A percentile compares a stretch with the other conserved stretches of the same genome.
phyloP scores from a whole-genome alignment of 2,329 filamentous ascomycete species.

The Cladosporium sp. region DNA sequence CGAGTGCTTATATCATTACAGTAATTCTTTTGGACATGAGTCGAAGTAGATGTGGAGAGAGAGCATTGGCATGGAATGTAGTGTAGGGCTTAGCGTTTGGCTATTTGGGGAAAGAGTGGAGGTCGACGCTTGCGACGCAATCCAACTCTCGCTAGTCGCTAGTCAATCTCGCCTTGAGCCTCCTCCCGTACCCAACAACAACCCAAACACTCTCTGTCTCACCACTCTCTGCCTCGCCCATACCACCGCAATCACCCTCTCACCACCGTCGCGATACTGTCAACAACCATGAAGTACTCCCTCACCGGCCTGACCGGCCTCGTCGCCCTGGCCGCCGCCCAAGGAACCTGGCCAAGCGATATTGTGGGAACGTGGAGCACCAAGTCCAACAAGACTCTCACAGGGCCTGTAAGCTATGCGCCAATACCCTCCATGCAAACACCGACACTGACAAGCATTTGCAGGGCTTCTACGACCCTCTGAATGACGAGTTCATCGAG shows the following conservation, averaged over 20 bases:
- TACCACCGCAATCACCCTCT: not conserved
- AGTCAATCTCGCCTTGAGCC: not conserved
- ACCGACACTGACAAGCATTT: not conserved
- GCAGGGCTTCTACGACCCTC: conserved; percentile 66
- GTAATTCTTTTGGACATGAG: not conserved
- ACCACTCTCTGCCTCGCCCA: not conserved
- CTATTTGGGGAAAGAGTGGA: not conserved
- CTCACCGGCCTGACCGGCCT: conserved; percentile 25
- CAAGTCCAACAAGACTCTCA: conserved; percentile 65
- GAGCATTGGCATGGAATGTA: too few relatives aligned
- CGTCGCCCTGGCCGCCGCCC: conserved; percentile 19
- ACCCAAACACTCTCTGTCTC: not conserved
- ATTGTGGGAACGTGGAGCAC: conserved; percentile 69
- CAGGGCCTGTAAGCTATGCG: conserved; percentile 56
- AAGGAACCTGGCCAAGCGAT: conserved; percentile 29
- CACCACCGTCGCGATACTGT: not conserved
- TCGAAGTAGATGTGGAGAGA: not conserved
- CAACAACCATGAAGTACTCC: conserved; percentile 25
- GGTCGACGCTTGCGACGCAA: not conserved
- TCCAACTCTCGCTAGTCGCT: not conserved
- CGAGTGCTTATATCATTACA: too few relatives aligned
- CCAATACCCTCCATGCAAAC: conserved; percentile 15
- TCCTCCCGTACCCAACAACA: not conserved
- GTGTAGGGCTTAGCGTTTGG: not conserved
- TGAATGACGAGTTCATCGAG: conserved; percentile 62